Conservation (phyloP, 2,329 filamentous ascomycete genomes). For the Aspergillus calidoustus region DNA sequence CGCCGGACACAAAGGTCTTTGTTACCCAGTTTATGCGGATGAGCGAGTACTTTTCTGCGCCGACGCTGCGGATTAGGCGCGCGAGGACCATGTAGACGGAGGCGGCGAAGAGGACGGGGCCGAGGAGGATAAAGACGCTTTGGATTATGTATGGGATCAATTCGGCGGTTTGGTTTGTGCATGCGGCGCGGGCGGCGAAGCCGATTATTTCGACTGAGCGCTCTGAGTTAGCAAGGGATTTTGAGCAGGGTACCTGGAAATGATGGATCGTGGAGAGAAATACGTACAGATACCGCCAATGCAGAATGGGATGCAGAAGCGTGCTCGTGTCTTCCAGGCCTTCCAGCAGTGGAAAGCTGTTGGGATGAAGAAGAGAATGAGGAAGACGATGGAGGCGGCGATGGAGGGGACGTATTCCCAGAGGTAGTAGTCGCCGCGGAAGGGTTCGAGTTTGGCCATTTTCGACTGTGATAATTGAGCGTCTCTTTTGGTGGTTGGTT, state of each 20-base stretch:
- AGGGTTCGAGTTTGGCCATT: constrained; percentile 28
- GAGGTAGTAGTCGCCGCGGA: constrained; percentile 26
- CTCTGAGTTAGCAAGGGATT: too few species aligned
- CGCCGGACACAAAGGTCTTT: constrained; percentile 54
- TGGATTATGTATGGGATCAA: constrained; percentile 46
- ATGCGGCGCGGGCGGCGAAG: constrained; percentile 28
- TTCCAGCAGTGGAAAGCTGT: constrained; percentile 36
- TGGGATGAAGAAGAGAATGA: constrained; percentile 32
- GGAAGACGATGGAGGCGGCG: constrained; percentile 29
- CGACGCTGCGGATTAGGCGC: constrained; percentile 49
- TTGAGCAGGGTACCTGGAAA: too few species aligned
- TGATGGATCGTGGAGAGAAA: too few species aligned
- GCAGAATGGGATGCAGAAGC: constrained; percentile 39
- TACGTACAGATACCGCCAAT: constrained; percentile 46
- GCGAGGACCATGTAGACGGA: constrained; percentile 56
- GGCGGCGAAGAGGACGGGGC: constrained; percentile 55
- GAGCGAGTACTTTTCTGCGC: constrained; percentile 48
- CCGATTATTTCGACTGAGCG: constrained; percentile 47
- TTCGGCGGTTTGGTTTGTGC: constrained; percentile 26
- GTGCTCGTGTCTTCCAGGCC: constrained; percentile 30
- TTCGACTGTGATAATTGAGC: neutral
- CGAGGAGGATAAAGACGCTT: constrained; percentile 52
- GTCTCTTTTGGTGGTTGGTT: neutral
- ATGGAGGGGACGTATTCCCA: constrained; percentile 36
- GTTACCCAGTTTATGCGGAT: constrained; percentile 52